phyloP scores from a whole-genome alignment of 139 green algal species.

The Chlorella sp. region DNA sequence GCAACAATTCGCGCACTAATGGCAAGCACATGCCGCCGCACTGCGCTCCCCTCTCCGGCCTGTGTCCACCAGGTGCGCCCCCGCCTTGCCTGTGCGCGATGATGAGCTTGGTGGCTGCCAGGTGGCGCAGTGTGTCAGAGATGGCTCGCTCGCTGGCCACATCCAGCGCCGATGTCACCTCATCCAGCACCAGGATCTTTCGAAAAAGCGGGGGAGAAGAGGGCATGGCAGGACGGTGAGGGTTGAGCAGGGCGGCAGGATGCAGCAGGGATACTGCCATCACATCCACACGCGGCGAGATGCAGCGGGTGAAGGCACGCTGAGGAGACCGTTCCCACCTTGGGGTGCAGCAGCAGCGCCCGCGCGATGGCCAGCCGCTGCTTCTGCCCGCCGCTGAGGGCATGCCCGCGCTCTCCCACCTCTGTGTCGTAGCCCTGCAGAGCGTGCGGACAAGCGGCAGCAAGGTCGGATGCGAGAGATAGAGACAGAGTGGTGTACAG shows the following conservation, averaged over 20 bases:
- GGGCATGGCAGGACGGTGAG: background rate
- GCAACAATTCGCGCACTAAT: no score
- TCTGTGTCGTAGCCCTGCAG: conserved; percentile 68
- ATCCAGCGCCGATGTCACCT: conserved; percentile 77
- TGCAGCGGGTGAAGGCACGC: no score
- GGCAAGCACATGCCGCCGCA: no score
- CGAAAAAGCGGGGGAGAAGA: background rate
- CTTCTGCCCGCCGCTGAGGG: conserved; percentile 77
- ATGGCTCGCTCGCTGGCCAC: conserved; percentile 70
- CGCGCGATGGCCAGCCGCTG: conserved; percentile 84
- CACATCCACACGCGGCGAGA: no score
- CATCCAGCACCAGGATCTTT: conserved; percentile 84
- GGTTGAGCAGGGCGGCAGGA: background rate
- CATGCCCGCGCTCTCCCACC: conserved; percentile 61
- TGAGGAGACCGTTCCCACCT: background rate
- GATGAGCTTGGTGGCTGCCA: conserved; percentile 81
- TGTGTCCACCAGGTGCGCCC: no score
- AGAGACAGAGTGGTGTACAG: no score
- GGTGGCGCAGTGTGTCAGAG: conserved; percentile 58
- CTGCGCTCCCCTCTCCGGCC: no score
- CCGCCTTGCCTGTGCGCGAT: conserved; percentile 82
- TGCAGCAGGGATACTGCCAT: background rate
- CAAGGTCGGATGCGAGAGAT: no score
- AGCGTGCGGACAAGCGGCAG: background rate
- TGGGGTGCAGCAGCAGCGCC: conserved; percentile 82